Evolutionary conservation across 2,329 filamentous ascomycete genomes (phyloP), one percentile per base, ranked within the genome.

Genomic region (Penicillium sp.): DNA sequence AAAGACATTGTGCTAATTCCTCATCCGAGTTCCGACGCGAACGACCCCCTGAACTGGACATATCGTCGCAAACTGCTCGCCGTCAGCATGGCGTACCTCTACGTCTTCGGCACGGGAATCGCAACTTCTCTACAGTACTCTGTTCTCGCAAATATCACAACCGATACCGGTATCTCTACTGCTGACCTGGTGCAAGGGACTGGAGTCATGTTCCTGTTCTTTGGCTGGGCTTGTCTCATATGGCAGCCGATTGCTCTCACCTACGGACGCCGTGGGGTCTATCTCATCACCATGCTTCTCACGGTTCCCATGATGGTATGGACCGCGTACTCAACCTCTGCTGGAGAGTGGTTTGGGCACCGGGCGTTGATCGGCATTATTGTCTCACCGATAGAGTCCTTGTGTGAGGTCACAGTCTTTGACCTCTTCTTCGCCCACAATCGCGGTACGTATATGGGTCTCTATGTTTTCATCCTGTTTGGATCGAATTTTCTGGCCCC

Each of bases 201-300:
- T 8, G 75, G 76, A 2, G 68, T 72, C 29, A 74, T 77, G 72
- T 77, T 76, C 47, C 56, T 78, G 19, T 64, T 73, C n/a, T 25
- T 50, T 19, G 73, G 74, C 3, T 77, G 73, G 74, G 74, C 72
- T 0, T 68, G 68, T 42, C 54, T 78, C 2, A 60, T 78, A 25
- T 75, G 69, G 65, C 76, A 79, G 47, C 72, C 74, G 2, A 50
- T 78, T 16, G 76, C 76, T 0, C 53, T 77, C 15, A 69, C 71
- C 36, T 78, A 72, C 45, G 76, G 76, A 11, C 70, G 75, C 42
- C 65, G 74, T 4, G 63, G 64, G 1, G 67, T 71, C 1, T 76
- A 75, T 43, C n/a, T n/a, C n/a, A 51, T 76, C 3, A 52, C 71
- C 27, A 68, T 65, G 2, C 63, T 68, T 4, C 49, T 69, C 3